Conservation (phyloP, 1,139 yeast species). For the Yamadazyma blattariae region DNA sequence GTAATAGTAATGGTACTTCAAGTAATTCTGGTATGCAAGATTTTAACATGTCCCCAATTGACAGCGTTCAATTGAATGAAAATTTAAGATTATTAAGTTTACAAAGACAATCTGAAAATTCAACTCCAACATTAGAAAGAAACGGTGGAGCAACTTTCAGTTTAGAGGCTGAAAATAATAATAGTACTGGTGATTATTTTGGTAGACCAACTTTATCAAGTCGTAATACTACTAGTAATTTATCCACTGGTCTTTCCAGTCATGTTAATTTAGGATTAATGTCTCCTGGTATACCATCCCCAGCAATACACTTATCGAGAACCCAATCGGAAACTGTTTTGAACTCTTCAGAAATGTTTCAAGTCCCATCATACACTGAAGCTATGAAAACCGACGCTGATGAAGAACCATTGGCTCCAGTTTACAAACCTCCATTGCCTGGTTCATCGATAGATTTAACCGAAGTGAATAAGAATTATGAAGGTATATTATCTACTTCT, state of each 20-base stretch:
- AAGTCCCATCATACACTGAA: slow-evolving; percentile 81
- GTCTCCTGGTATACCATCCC: slow-evolving; percentile 45
- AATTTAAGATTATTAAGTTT: slow-evolving; percentile 52
- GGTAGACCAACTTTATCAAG: slow-evolving; percentile 9
- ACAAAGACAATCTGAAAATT: slow-evolving; percentile 44
- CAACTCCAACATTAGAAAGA: slow-evolving; percentile 16
- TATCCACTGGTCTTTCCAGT: slow-evolving; percentile 5
- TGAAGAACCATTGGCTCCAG: slow-evolving; percentile 58
- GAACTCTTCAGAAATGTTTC: slow-evolving; percentile 35
- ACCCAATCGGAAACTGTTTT: slow-evolving; percentile 42
- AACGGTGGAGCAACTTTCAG: slow-evolving; percentile 50
- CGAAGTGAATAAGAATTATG: slow-evolving; percentile 24
- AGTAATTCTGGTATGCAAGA: slow-evolving; percentile 1
- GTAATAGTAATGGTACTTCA: not conserved
- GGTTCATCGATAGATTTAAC: slow-evolving; percentile 35
- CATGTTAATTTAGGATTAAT: slow-evolving; percentile 10
- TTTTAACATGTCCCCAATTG: slow-evolving; percentile 37
- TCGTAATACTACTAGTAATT: slow-evolving; percentile 8
- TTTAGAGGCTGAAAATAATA: slow-evolving; percentile 34
- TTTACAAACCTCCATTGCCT: slow-evolving; percentile 56
- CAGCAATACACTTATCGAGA: slow-evolving; percentile 59
- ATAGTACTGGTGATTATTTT: slow-evolving; percentile 12
- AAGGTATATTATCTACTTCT: slow-evolving; percentile 11
- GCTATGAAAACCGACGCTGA: slow-evolving; percentile 56
- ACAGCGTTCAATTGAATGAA: slow-evolving; percentile 45